Evolutionary conservation across 2,329 filamentous ascomycete genomes (phyloP).

Genomic region (Dothistroma pini): DNA sequence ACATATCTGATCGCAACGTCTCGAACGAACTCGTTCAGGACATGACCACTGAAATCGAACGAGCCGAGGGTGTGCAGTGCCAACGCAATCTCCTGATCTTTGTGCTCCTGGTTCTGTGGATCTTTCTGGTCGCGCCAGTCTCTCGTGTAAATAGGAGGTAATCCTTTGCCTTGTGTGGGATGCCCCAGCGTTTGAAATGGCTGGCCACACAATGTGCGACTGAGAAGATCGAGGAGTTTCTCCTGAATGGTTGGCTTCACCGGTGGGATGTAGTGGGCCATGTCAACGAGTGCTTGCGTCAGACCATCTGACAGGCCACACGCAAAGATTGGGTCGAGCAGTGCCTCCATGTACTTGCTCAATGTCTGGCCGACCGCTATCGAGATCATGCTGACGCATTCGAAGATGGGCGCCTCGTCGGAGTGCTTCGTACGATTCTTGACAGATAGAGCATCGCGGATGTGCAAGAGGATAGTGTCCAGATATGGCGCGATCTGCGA

Average conservation of each 20-base stretch:
- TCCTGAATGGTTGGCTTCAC: slow-evolving; percentile 93
- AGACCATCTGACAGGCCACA: slow-evolving; percentile 92
- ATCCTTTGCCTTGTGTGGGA: slow-evolving; percentile 76
- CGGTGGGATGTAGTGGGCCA: slow-evolving; percentile 97
- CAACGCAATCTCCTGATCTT: slow-evolving; percentile 84
- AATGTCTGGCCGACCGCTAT: slow-evolving; percentile 93
- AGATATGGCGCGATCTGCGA: slow-evolving; percentile 93
- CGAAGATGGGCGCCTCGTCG: slow-evolving; percentile 76
- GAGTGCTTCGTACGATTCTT: slow-evolving; percentile 64
- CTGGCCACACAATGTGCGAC: slow-evolving; percentile 85
- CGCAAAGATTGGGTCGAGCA: slow-evolving; percentile 94
- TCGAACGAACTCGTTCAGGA: slow-evolving; percentile 96
- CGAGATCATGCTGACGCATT: slow-evolving; percentile 95
- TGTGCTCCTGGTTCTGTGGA: slow-evolving; percentile 70
- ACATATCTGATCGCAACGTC: slow-evolving; percentile 98
- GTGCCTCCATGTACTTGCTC: slow-evolving; percentile 96
- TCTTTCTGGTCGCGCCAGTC: slow-evolving; percentile 74
- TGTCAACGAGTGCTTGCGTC: slow-evolving; percentile 92
- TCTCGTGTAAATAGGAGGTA: slow-evolving; percentile 71
- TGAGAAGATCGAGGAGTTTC: slow-evolving; percentile 88
- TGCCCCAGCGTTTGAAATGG: slow-evolving; percentile 91
- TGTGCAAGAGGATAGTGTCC: slow-evolving; percentile 88
- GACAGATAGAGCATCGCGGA: slow-evolving; percentile 81
- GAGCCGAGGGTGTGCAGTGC: slow-evolving; percentile 95
- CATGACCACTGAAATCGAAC: slow-evolving; percentile 89